A percentile compares a stretch with the other conserved stretches of the same genome.
phyloP scores from a whole-genome alignment of 176 grass and related monocot species.

The Chrysopogon serrulatus region DNA sequence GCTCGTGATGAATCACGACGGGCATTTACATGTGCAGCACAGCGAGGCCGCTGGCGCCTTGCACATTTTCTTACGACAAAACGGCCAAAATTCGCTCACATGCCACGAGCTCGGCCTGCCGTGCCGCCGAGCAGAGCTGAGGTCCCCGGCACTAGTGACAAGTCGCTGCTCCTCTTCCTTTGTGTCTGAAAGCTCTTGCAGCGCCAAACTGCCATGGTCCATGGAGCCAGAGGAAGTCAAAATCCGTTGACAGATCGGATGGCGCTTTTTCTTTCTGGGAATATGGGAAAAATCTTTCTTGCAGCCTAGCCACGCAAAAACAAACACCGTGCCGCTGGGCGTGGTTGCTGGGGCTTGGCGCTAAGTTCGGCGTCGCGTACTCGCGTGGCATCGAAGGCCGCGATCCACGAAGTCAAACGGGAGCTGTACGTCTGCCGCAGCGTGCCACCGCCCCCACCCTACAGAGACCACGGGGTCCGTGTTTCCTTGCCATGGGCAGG shows the following conservation, averaged over 20 bases:
- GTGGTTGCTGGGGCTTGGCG: neutral
- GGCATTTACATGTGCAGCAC: conserved; percentile 8
- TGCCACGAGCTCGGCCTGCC: neutral
- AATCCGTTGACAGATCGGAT: neutral
- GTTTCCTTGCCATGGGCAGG: neutral
- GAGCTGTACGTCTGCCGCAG: neutral
- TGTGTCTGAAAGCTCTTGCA: neutral
- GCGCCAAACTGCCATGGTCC: neutral
- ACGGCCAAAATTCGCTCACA: conserved; percentile 17
- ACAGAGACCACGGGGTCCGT: conserved; percentile 1
- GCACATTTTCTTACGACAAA: neutral
- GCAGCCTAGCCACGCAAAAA: neutral
- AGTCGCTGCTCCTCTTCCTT: conserved; percentile 1
- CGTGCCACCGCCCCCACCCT: neutral
- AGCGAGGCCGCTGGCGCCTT: conserved; percentile 6
- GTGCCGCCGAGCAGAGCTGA: neutral
- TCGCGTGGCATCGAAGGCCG: neutral
- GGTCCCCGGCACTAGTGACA: neutral
- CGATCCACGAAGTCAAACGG: neutral
- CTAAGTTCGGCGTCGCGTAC: neutral
- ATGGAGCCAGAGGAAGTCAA: neutral
- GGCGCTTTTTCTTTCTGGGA: neutral
- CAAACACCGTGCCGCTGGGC: neutral
- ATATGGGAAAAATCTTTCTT: too few species aligned
- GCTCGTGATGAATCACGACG: neutral